These are phyloP conservation scores for Camelina sativa DNA, from an alignment of 345 rosid genomes.

Conservation along the genomic window DNA sequence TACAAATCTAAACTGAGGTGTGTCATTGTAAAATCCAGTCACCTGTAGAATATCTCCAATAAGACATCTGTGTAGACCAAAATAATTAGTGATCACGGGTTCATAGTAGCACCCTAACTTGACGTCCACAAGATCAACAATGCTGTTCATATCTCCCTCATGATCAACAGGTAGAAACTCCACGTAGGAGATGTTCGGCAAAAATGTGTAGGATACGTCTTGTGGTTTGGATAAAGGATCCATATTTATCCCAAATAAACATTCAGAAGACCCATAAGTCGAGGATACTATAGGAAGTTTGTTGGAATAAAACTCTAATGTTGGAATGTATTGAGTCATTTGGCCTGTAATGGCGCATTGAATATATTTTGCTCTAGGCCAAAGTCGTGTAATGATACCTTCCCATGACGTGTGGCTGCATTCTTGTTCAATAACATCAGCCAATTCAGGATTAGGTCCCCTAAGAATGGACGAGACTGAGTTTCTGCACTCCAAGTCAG, in stretches of 20 bases:
- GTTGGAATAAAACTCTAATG: slow-evolving; percentile 62
- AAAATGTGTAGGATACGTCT: slow-evolving; percentile 67
- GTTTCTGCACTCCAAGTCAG: slow-evolving; percentile 48
- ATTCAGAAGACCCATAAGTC: slow-evolving; percentile 66
- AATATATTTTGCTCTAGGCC: slow-evolving; percentile 65
- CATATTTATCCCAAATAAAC: slow-evolving; percentile 59
- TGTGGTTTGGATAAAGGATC: slow-evolving; percentile 60
- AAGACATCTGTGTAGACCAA: slow-evolving; percentile 63
- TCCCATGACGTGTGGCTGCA: slow-evolving; percentile 59
- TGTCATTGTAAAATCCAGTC: slow-evolving; percentile 58
- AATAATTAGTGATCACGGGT: slow-evolving; percentile 62
- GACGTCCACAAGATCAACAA: slow-evolving; percentile 63
- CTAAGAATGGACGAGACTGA: slow-evolving; percentile 45
- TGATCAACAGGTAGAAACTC: slow-evolving; percentile 59
- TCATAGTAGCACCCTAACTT: slow-evolving; percentile 65
- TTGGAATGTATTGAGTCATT: slow-evolving; percentile 63
- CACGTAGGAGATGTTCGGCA: slow-evolving; percentile 66
- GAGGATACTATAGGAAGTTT: slow-evolving; percentile 62
- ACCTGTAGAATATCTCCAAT: slow-evolving; percentile 71
- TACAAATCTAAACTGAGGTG: slow-evolving; percentile 65
- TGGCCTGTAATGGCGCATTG: slow-evolving; percentile 60
- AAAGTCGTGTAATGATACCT: slow-evolving; percentile 62
- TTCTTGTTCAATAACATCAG: slow-evolving; percentile 47
- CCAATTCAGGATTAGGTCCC: slow-evolving; percentile 49
- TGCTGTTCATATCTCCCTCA: neutral